Base-by-base conservation (phyloP, 768 basidiomycete species). In the Paxillus involutus region DNA sequence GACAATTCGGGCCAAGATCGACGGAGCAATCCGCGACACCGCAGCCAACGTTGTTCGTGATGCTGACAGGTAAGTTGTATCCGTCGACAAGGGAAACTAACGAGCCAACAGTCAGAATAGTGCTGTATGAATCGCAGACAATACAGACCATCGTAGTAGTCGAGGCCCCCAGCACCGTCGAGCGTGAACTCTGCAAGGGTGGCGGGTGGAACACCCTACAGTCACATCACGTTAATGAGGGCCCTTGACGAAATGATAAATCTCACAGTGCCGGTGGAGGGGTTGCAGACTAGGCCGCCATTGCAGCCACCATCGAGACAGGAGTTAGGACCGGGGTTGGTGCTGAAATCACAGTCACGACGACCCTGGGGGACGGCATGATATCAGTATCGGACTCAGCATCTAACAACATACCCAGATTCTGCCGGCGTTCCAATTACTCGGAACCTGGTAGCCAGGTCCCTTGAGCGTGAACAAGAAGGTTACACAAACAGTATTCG, bases 111-210 rank as follows among this genome's bases (percentile, higher is more conserved):
- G 14, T 49, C 39, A 55, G 33, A 11, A 47, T 45, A 29, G 13
- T 4, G 9, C 6, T 21, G 6, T 6, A 26, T 2, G 29, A 26
- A 6, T 11, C 21, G 43, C 26, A n/a, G 14, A 39, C 21, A 19
- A n/a, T 11, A 47, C 71, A 13, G 48, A 84, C 84, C 80, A 64
- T 87, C 85, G 49, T 86, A 88, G 56, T 72, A 84, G 57, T 88
- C 87, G 1, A 40, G 24, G 44, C 72, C 75, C 12, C 71, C 75
- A 41, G 66, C 62, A 1, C 63, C 75, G 26, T 26, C 26, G 9
- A 88, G 68, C n/a, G 83, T 87, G 72, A 80, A 88, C 59, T 89
- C 86, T 1, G 87, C 88, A 36, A 89, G 71, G 4, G 80, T 78
- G 11, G 82, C 86, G 41, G 88, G 88, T 32, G 86, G 85, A n/a